Percentiles rank a stretch among this genome's conserved stretches.
phyloP scores from a whole-genome alignment of 1,284 basidiomycete species.

The Neonothopanus nambi region DNA sequence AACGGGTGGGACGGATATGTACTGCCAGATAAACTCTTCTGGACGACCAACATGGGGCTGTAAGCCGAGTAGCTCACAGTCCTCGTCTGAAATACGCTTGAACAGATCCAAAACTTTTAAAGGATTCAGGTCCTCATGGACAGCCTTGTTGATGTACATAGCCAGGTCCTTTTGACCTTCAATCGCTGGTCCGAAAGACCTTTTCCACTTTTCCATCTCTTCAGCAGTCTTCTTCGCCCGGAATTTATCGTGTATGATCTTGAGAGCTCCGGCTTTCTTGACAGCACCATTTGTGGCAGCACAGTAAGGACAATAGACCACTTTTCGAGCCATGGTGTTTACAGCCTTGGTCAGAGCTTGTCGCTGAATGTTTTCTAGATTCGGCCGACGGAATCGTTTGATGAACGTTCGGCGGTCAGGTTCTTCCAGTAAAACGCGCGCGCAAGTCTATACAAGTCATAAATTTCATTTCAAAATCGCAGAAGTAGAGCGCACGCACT shows the following conservation, averaged over 20 bases:
- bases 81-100: conserved; percentile 88
- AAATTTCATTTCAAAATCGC: conserved; percentile 1
- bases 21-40: conserved; percentile 99
- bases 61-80: conserved; percentile 93
- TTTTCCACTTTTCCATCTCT: conserved; percentile 88
- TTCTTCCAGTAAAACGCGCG: conserved; percentile 90
- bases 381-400: conserved; percentile 86
- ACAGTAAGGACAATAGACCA: conserved; percentile 92
- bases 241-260: conserved; percentile 98
- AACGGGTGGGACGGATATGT: conserved; percentile 97
- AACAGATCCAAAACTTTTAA: conserved; percentile 94
- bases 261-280: conserved; percentile 93
- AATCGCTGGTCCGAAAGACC: conserved; percentile 81
- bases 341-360: conserved; percentile 88
- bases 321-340: conserved; percentile 86
- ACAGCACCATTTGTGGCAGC: conserved; percentile 93
- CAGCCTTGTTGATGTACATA: conserved; percentile 85
- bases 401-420: conserved; percentile 84
- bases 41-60: conserved; percentile 90
- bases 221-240: conserved; percentile 92
- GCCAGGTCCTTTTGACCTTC: conserved; percentile 87
- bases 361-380: conserved; percentile 93
- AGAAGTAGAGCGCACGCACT: conserved; percentile 42
- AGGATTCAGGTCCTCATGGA: conserved; percentile 94
- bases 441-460: conserved; percentile 71